Evolutionary conservation across 345 rosid species (phyloP).

Genomic region (Moricandia moricandioides): DNA sequence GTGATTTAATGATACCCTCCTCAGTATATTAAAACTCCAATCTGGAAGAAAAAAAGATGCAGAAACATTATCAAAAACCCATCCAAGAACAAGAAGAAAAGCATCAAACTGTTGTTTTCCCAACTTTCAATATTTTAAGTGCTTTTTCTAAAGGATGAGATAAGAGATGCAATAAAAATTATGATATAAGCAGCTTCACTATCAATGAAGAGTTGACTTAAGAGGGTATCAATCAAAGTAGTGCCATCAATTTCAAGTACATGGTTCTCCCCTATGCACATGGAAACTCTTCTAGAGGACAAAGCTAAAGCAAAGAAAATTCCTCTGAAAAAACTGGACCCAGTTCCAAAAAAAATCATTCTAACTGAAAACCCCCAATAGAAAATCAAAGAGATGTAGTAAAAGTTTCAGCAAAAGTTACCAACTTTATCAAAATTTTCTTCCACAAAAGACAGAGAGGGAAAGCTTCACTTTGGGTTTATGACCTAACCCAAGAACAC

Average conservation of each 20-base stretch:
- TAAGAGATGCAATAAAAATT: background rate
- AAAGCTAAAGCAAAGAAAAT: background rate
- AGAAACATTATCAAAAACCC: conserved; percentile 8
- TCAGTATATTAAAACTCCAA: conserved; percentile 44
- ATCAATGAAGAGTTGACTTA: conserved; percentile 24
- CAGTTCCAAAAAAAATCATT: conserved; percentile 2
- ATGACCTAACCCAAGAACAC: conserved; percentile 27
- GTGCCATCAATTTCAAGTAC: conserved; percentile 18
- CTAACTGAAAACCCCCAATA: background rate
- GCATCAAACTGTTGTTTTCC: background rate
- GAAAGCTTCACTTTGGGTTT: conserved; percentile 24
- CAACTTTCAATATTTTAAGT: background rate
- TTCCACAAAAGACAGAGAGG: conserved; percentile 7
- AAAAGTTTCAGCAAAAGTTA: conserved; percentile 22
- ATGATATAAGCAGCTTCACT: background rate
- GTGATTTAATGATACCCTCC: conserved; percentile 42
- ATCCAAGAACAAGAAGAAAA: conserved; percentile 11
- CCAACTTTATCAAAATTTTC: conserved; percentile 41
- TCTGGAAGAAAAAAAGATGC: conserved; percentile 1
- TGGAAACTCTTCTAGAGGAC: background rate
- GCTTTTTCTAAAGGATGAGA: background rate
- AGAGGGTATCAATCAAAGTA: conserved; percentile 27
- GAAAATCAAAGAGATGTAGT: background rate
- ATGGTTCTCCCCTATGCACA: conserved; percentile 12
- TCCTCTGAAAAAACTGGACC: background rate